Evolutionary conservation across 495 filamentous ascomycete genomes (phyloP), one percentile per base, ranked within the genome.

Genomic region (Penicillium salamii): DNA sequence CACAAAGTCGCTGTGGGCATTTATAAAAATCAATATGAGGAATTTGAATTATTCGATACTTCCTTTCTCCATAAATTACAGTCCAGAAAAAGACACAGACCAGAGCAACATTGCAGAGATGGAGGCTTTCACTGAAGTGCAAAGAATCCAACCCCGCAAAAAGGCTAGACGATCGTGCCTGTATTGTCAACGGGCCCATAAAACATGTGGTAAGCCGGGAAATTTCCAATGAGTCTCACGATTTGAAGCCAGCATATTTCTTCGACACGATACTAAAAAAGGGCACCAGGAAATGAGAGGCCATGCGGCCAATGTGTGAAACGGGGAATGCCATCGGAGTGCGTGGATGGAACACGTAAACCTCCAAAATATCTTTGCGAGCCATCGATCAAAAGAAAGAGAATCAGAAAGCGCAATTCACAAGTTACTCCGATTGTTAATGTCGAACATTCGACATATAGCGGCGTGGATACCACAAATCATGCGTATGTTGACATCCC

Each of bases 321-420:
- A 7, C 53, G 47, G 3, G 42, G 31, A 17, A 33, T 52, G 24
- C 18, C 47, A 36, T n/a, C 21, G 6, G 36, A 33, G 20, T 55
- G 53, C 35, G 42, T 52, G 2, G 53, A 55, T 20, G 47, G 53
- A n/a, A 5, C 20, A 28, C 53, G 48, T 17, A 55, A 55, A 13
- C 31, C 23, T 8, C 53, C 53, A 1, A 55, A 52, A 47, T 55
- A 55, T 13, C 42, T 55, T 1, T 17, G 12, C 17, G 32, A 34
- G 5, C 3, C 3, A 26, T 8, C 23, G 8, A 26, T 4, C 3
- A 3, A 3, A 26, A 26, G 8, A 26, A 26, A 8, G 8, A 26
- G 23, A 26, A 26, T 3, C 8, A 8, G 23, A 26, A 26, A 26
- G 23, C 3, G 23, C 23, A 26, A 8, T 26, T 8, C 23, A n/a